Base-by-base conservation (phyloP, 148 eudicot species). In the Rheum nobile region DNA sequence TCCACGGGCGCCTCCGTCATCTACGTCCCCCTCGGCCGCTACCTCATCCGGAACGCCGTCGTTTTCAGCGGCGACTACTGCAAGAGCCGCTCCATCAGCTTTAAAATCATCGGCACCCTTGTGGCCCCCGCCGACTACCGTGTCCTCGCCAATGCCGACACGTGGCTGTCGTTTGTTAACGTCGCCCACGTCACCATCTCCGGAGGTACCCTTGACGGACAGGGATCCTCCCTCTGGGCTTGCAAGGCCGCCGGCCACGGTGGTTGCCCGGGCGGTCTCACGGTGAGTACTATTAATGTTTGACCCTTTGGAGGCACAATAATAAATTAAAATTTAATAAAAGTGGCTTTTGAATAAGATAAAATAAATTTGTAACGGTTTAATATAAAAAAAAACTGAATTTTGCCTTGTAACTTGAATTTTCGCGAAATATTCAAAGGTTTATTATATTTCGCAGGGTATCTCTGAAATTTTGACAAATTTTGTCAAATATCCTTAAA, bases 1-100 rank as follows among this genome's bases (percentile, higher is more conserved):
- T 80, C 86, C 0, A n/a, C 32, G 2, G 75, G 59, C 11, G 72
- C 74, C 4, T 57, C 61, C 19, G 80, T 73, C 41, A 77, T 85
- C 32, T 59, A 77, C 29, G 81, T 85, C n/a, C 91, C 91, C 4
- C 24, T 43, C 7, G 91, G 91, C 8, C 80, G 72, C 11, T 87
- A 26, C 50, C 72, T 83, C 65, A 24, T 85, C 10, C 65, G 59
- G 1, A 75, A 67, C 2, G 80, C 84, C 8, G 74, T 73, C 8
- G 35, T 54, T 4, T 87, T 87, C 54, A 50, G 5, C 3, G 88
- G 88, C 0, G 81, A 84, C 5, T 77, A 85, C 61, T 74, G 76
- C 24, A 74, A 59, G 71, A 81, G 75, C 59, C 80, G 21, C 39
- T 19, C 74, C 47, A 71, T 87, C 67, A 67, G 67, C 5, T 63